Conservation (phyloP, 2,329 filamentous ascomycete genomes). For the Aureobasidium sp. region DNA sequence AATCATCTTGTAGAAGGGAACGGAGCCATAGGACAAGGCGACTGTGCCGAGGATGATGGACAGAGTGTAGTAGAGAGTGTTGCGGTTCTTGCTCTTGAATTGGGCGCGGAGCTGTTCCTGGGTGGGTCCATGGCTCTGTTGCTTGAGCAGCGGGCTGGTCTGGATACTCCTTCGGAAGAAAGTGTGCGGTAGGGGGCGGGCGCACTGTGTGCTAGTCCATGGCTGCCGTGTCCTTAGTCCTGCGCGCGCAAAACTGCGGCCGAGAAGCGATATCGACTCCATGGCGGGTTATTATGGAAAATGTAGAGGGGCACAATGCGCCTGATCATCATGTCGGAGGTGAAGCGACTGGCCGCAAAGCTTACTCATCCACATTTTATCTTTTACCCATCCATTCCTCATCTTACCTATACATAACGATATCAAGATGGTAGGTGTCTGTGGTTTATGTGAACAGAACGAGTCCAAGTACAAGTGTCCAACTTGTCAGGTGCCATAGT, state of each 20-base stretch:
- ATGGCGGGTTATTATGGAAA: conserved; percentile 13
- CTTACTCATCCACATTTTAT: conserved; percentile 12
- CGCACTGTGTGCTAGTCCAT: conserved; percentile 30
- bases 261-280: conserved; percentile 13
- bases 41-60: conserved; percentile 73
- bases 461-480: conserved; percentile 45
- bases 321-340: conserved; percentile 14
- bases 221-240: conserved; percentile 18
- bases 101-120: conserved; percentile 59
- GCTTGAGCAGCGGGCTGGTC: conserved; percentile 22
- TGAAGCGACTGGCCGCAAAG: conserved; percentile 13
- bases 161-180: conserved; percentile 22
- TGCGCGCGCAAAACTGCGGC: background rate
- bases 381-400: background rate
- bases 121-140: conserved; percentile 34
- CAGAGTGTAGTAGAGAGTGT: conserved; percentile 63
- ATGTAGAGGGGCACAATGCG: conserved; percentile 1
- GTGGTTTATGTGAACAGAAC: conserved; percentile 34
- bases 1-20: conserved; percentile 85
- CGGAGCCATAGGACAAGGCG: conserved; percentile 72
- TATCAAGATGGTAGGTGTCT: conserved; percentile 27
- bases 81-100: conserved; percentile 60
- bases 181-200: conserved; percentile 23
- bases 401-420: background rate
- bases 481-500: conserved; percentile 40